A percentile compares a stretch with the other conserved stretches of the same genome.
phyloP scores from a whole-genome alignment of 805 yeast species.

The Pichia thaimueangensis region DNA sequence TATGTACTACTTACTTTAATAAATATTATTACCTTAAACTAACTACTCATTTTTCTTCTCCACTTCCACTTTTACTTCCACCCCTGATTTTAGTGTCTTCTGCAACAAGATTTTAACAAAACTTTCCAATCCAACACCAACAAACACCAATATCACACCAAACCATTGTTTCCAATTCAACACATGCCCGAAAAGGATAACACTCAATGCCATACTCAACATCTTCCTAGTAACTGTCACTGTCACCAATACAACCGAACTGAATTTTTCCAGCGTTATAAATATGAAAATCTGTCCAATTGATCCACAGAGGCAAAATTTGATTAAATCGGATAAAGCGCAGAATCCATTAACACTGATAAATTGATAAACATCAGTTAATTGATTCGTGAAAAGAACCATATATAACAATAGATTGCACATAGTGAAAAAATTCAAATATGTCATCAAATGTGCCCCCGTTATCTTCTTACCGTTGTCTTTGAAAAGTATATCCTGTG shows the following conservation, averaged over 20 bases:
- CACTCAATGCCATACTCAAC: slow-evolving; percentile 90
- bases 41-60: not conserved
- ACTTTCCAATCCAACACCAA: slow-evolving; percentile 82
- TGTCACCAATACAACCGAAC: slow-evolving; percentile 78
- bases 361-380: slow-evolving; percentile 43
- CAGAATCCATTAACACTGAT: slow-evolving; percentile 41
- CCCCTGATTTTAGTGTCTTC: not conserved
- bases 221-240: slow-evolving; percentile 95
- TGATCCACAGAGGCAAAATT: slow-evolving; percentile 77
- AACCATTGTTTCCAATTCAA: slow-evolving; percentile 62
- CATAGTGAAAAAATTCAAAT: slow-evolving; percentile 42
- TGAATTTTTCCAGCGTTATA: slow-evolving; percentile 74
- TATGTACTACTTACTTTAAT: too few relatives aligned
- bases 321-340: slow-evolving; percentile 51
- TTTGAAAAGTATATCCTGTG: slow-evolving; percentile 81
- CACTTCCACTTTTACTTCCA: not conserved
- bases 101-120: slow-evolving; percentile 33
- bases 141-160: slow-evolving; percentile 75
- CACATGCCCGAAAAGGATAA: slow-evolving; percentile 76
- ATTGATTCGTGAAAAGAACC: slow-evolving; percentile 41
- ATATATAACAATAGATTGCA: slow-evolving; percentile 46
- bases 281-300: slow-evolving; percentile 94
- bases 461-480: slow-evolving; percentile 38
- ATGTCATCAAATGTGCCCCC: slow-evolving; percentile 85
- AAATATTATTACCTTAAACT: too few relatives aligned